Evolutionary conservation across 1,139 yeast genomes (phyloP), one percentile per base, ranked within the genome.

Genomic region (Nematodospora anomalae): DNA sequence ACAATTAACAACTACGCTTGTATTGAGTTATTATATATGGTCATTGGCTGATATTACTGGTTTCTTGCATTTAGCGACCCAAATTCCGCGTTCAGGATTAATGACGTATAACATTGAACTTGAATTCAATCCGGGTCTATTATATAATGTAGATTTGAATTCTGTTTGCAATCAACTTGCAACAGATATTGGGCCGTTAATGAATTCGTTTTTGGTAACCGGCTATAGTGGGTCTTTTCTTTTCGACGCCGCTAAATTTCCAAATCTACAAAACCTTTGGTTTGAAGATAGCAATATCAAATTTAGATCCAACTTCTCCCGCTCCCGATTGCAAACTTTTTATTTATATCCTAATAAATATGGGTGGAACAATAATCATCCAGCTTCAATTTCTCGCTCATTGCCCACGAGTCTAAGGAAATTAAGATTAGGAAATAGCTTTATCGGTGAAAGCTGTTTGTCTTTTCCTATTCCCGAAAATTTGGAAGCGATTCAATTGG

Each of bases 21-120:
- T 58, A 10, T 23, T 58, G 9, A 46, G 55, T 26, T 58, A 43
- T 38, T 50, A 51, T 35, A 38, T 58, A 5, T 53, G 57, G 58
- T 46, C 50, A 20, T 25, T 56, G 4, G 30, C 42, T 9, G 57
- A 55, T 33, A 32, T 55, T 6, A 31, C 38, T 8, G 51, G 51
- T 16, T 46, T 53, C 24, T 25, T 44, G 10, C 35, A 30, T 10
- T 18, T 52, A 21, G 16, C 49, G 3, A 20, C 25, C 16, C 32
- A 27, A 16, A 24, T 40, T 21, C 30, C 27, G 9, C 4, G 16
- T 8, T 25, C 30, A 30, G 16, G 28, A 31, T 12, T 20, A 15
- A 12, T 42, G 12, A 32, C 37, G 5, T 52, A 44, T 32, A 36
- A 55, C 36, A 32, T 58, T 3, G 63, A 58, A 34, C 16, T 57